Evolutionary conservation across 768 basidiomycete genomes (phyloP).

Genomic region (Amanita rimosa): DNA sequence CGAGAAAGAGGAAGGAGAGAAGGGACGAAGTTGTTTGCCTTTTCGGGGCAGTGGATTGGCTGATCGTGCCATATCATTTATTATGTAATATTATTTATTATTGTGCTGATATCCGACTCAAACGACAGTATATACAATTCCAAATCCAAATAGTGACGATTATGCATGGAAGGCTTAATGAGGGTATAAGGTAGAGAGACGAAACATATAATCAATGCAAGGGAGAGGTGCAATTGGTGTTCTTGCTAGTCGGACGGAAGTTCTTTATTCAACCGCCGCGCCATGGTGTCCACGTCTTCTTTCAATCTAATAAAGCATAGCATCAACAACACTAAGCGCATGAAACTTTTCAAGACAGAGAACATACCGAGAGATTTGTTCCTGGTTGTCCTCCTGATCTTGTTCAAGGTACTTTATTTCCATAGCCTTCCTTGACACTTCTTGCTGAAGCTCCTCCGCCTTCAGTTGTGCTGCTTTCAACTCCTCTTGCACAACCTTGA

Average conservation of each 20-base stretch:
- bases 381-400: conserved; percentile 67
- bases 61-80: neutral
- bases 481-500: conserved; percentile 42
- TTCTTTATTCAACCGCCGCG: conserved; percentile 28
- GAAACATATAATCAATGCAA: neutral
- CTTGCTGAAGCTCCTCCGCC: conserved; percentile 44
- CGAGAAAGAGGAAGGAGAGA: conserved; percentile 11
- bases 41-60: neutral
- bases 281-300: conserved; percentile 47
- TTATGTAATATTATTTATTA: neutral
- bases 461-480: conserved; percentile 39
- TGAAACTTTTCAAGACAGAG: too few relatives aligned
- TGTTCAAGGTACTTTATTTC: conserved; percentile 73
- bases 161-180: neutral
- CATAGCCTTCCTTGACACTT: conserved; percentile 62
- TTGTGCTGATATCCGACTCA: conserved; percentile 1
- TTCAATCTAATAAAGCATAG: conserved; percentile 40
- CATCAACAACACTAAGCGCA: conserved; percentile 21
- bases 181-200: conserved; percentile 2
- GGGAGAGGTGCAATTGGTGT: neutral
- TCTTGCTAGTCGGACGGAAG: conserved; percentile 11
- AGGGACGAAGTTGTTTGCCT: conserved; percentile 7
- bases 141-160: conserved; percentile 1
- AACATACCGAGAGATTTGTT: conserved; percentile 72
- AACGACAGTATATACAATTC: conserved; percentile 3